Percentiles rank a stretch among this genome's conserved stretches.
Conservation (phyloP, 805 yeast genomes). For the Saccharomyces kudriavzevii region DNA sequence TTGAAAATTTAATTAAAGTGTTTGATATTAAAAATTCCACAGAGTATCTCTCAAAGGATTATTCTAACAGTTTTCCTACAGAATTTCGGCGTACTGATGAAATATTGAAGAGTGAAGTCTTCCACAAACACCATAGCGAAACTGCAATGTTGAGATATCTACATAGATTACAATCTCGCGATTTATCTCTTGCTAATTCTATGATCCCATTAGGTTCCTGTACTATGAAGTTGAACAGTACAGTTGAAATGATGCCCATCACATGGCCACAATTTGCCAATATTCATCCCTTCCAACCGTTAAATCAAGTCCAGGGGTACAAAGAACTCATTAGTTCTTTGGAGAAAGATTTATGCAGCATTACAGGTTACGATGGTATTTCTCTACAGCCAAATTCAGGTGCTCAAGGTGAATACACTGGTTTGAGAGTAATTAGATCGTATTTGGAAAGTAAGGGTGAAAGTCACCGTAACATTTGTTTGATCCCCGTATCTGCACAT, state of each 20-base stretch:
- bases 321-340: constrained; percentile 64
- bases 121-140: constrained; percentile 84
- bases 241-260: constrained; percentile 89
- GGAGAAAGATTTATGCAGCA: constrained; percentile 77
- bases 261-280: constrained; percentile 89
- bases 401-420: constrained; percentile 97
- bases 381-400: constrained; percentile 96
- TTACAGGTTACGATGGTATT: constrained; percentile 87
- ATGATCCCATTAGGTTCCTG: constrained; percentile 98
- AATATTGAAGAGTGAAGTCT: constrained; percentile 65
- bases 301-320: constrained; percentile 84
- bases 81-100: constrained; percentile 48
- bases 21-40: constrained; percentile 36
- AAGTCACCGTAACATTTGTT: constrained; percentile 68
- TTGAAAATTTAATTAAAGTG: constrained; percentile 46
- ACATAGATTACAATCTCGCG: constrained; percentile 76
- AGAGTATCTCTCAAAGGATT: constrained; percentile 3
- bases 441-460: constrained; percentile 69
- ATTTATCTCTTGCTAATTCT: constrained; percentile 86
- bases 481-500: constrained; percentile 95
- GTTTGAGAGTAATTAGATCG: constrained; percentile 74
- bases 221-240: constrained; percentile 94
- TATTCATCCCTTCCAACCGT: constrained; percentile 90
- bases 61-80: constrained; percentile 32
- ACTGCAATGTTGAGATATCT: constrained; percentile 90